Percentiles rank a stretch among this genome's conserved stretches.
Conservation (phyloP, 2,329 filamentous ascomycete genomes). For the Fusarium sp. region DNA sequence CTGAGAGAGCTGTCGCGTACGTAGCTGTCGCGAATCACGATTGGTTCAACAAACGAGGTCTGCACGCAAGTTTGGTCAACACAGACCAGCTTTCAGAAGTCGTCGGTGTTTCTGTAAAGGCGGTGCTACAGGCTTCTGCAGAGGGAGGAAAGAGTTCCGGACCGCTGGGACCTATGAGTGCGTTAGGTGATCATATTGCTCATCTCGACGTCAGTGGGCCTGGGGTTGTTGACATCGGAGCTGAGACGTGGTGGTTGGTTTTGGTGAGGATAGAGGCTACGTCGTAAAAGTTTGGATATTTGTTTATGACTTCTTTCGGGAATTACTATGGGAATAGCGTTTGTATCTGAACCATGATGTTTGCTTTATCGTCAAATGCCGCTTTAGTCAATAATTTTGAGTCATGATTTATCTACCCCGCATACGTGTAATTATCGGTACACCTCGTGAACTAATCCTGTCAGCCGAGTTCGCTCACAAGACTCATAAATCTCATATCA, state of each 20-base stretch:
- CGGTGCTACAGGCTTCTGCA: slow-evolving; percentile 57
- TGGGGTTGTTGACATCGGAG: slow-evolving; percentile 45
- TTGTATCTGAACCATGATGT: not conserved
- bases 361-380: slow-evolving; percentile 5
- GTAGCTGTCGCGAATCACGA: slow-evolving; percentile 58
- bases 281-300: not conserved
- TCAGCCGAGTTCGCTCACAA: slow-evolving; percentile 35
- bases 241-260: slow-evolving; percentile 55
- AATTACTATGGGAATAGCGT: not conserved
- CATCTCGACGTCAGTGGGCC: slow-evolving; percentile 49
- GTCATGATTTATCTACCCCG: slow-evolving; percentile 30
- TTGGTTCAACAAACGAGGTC: slow-evolving; percentile 58
- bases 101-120: slow-evolving; percentile 51
- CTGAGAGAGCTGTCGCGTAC: slow-evolving; percentile 59
- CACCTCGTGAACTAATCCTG: slow-evolving; percentile 22
- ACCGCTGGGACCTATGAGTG: slow-evolving; percentile 41
- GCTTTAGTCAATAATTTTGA: slow-evolving; percentile 10
- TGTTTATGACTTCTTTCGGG: not conserved
- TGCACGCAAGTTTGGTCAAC: slow-evolving; percentile 56
- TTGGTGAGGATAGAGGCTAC: slow-evolving; percentile 37
- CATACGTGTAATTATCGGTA: slow-evolving; percentile 18
- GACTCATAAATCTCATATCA: slow-evolving; percentile 5
- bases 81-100: slow-evolving; percentile 49
- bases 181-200: slow-evolving; percentile 49
- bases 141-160: slow-evolving; percentile 33